Conservation (phyloP, 1,284 basidiomycete genomes). For the Meripilus lineatus region DNA sequence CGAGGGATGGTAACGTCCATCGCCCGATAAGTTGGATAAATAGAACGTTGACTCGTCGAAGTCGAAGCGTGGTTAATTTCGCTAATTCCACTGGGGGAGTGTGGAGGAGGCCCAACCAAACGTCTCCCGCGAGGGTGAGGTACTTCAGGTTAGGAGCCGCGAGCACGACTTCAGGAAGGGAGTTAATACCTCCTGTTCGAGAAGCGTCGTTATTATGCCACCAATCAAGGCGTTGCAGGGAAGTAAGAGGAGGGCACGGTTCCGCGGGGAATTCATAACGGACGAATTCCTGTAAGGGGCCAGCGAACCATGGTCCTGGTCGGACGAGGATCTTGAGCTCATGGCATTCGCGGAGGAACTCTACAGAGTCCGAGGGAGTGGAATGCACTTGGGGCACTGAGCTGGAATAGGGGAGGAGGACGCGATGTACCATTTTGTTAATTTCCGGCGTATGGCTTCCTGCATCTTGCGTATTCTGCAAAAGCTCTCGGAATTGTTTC, state of each 20-base stretch:
- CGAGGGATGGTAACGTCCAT: constrained; percentile 52
- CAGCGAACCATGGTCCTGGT: constrained; percentile 31
- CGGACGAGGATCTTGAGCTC: constrained; percentile 53
- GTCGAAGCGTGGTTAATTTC: constrained; percentile 46
- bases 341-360: constrained; percentile 45
- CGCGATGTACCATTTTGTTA: constrained; percentile 47
- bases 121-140: constrained; percentile 50
- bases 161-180: constrained; percentile 45
- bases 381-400: constrained; percentile 35
- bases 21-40: constrained; percentile 43
- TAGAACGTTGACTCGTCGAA: constrained; percentile 44
- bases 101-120: constrained; percentile 26
- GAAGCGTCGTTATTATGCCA: constrained; percentile 58
- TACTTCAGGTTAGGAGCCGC: constrained; percentile 51
- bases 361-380: constrained; percentile 25
- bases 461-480: constrained; percentile 19
- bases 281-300: constrained; percentile 27
- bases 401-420: constrained; percentile 51
- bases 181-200: constrained; percentile 62
- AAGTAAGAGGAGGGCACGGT: constrained; percentile 37
- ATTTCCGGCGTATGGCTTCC: constrained; percentile 25
- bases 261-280: constrained; percentile 51
- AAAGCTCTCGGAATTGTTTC: constrained; percentile 24
- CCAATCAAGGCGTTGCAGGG: constrained; percentile 64
- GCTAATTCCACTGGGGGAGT: constrained; percentile 26